Evolutionary conservation across 176 grass and related monocot species (phyloP).

Genomic region (Alopecurus myosuroides): DNA sequence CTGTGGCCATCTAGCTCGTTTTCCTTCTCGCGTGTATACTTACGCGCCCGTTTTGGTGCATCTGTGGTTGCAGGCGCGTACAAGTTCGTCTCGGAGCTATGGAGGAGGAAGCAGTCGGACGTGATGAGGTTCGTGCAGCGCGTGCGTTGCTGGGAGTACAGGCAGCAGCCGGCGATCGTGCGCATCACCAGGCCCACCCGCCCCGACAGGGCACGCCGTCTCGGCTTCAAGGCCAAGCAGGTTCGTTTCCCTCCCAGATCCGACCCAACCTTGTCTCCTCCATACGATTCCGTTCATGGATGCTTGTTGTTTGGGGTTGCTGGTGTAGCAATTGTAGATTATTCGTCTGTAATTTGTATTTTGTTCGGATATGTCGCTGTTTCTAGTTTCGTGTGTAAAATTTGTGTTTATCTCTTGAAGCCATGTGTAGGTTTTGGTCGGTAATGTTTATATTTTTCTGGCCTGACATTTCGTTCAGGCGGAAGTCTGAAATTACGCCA

Average conservation of each 20-base stretch:
- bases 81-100: constrained; percentile 85
- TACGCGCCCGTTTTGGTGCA: not conserved
- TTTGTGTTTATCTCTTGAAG: not conserved
- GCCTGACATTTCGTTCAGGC: not conserved
- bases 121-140: constrained; percentile 76
- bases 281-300: not conserved
- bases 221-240: constrained; percentile 91
- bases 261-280: not conserved
- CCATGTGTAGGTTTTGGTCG: not conserved
- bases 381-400: not conserved
- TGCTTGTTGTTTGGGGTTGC: not conserved
- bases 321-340: not conserved
- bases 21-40: not conserved
- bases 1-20: not conserved
- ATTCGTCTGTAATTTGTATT: not conserved
- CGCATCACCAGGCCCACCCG: constrained; percentile 59
- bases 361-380: not conserved
- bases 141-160: constrained; percentile 75
- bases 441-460: not conserved
- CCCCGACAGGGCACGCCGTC: constrained; percentile 80
- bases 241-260: constrained; percentile 31
- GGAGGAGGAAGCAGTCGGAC: constrained; percentile 85
- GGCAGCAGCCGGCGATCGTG: constrained; percentile 63
- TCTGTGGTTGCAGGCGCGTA: constrained; percentile 56
- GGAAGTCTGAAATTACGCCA: not conserved